Percentiles rank a stretch among this genome's conserved stretches.
Evolutionary conservation across 179 eudicot species (phyloP).

Genomic region (Beta lomatogona): DNA sequence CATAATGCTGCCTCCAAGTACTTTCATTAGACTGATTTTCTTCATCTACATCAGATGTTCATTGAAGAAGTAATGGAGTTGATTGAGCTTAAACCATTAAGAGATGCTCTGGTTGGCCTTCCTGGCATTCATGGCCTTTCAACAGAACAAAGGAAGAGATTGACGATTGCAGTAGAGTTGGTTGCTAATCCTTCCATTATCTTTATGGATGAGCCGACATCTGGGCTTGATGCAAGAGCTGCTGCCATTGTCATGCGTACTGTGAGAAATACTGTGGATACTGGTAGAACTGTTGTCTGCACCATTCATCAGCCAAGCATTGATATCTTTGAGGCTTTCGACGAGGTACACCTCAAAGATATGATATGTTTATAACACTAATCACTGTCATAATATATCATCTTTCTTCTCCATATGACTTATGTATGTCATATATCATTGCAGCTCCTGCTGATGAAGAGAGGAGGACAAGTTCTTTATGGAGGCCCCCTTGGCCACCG

Average conservation of each 20-base stretch:
- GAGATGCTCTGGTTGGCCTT: constrained; percentile 40
- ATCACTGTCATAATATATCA: not conserved
- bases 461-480: constrained; percentile 38
- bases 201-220: constrained; percentile 49
- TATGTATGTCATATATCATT: not conserved
- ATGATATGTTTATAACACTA: too few species aligned
- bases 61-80: constrained; percentile 46
- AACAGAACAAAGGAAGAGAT: constrained; percentile 46
- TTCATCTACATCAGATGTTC: constrained; percentile 27
- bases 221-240: constrained; percentile 49
- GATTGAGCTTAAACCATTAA: constrained; percentile 38
- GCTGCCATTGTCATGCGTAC: constrained; percentile 52
- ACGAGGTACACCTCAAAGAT: constrained; percentile 29
- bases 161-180: constrained; percentile 43
- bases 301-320: constrained; percentile 49
- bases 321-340: constrained; percentile 44
- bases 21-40: not conserved
- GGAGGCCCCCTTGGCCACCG: constrained; percentile 34
- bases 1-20: too few species aligned
- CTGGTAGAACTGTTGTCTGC: constrained; percentile 46
- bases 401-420: not conserved
- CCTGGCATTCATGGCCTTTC: constrained; percentile 42
- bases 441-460: constrained; percentile 34
- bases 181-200: constrained; percentile 50
- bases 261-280: constrained; percentile 42